Evolutionary conservation across 2,329 filamentous ascomycete species (phyloP), one percentile per base, ranked within the genome.

Genomic region (Blastomyces silverae): DNA sequence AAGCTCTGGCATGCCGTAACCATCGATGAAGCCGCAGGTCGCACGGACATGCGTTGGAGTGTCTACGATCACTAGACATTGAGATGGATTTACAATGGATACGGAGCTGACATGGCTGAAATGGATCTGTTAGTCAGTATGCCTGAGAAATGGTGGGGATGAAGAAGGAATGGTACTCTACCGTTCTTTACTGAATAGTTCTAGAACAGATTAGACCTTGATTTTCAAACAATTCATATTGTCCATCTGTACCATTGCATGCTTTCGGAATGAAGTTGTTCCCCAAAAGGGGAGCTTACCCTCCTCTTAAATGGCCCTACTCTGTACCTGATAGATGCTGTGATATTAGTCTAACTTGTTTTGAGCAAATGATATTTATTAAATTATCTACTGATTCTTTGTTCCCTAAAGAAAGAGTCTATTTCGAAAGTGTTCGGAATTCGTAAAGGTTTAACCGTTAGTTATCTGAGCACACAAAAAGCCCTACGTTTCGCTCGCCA

Each of bases 131-230:
- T 22, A 10, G 46, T 50, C 46, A n/a, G 20, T 22, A 10, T 50
- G n/a, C 20, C n/a, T n/a, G 46, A 50, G 48, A 25, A 25, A 50
- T 50, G 48, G 48, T 50, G 48, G 48, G n/a, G n/a, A 48, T 48
- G 17, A n/a, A n/a, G 15, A 20, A 48, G 22, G 7, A 48, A 10
- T 20, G 1, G 6, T 20, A 2, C 3, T 22, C 20, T 7, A 11
- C 42, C 5, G 42, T 17, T 15, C 42, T 44, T 44, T 44, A 44
- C 13, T 5, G 42, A 44, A 44, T 4, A 20, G 5, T 44, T 44
- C 13, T 50, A 10, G 7, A 22, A 10, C 2, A 22, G 7, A 22
- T 22, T 50, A 22, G n/a, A 22, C 20, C 44, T n/a, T 48, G n/a
- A 20, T 50, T 50, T 50, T 50, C 4, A 3, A 50, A 22, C 11